phyloP scores from a whole-genome alignment of 2,329 filamentous ascomycete genomes.

The Fusarium veterinarium region DNA sequence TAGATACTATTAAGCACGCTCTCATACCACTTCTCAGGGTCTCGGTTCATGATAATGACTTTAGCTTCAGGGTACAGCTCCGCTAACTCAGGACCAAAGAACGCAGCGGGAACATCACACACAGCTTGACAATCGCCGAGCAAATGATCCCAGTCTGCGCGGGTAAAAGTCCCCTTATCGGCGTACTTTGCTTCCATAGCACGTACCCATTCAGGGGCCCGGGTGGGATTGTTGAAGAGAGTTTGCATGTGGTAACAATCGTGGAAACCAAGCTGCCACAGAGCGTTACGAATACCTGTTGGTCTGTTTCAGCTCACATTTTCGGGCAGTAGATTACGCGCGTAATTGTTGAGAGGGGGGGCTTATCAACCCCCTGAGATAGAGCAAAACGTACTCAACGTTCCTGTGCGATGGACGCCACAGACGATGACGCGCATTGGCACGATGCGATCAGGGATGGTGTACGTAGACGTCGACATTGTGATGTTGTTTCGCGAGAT shows the following conservation, averaged over 20 bases:
- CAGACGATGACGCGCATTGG: constrained; percentile 56
- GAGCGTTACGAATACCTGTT: constrained; percentile 49
- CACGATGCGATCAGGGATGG: constrained; percentile 46
- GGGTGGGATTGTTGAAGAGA: constrained; percentile 42
- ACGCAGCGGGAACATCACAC: constrained; percentile 67
- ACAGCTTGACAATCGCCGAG: constrained; percentile 62
- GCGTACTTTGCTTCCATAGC: constrained; percentile 50
- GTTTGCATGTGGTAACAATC: constrained; percentile 53
- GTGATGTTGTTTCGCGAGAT: constrained; percentile 23
- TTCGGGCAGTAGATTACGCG: neutral
- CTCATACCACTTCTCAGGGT: constrained; percentile 52
- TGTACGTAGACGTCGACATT: constrained; percentile 26
- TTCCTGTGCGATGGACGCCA: constrained; percentile 54
- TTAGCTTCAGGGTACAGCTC: constrained; percentile 51
- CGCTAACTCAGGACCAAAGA: constrained; percentile 56
- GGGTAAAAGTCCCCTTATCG: constrained; percentile 47
- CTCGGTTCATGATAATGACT: constrained; percentile 54
- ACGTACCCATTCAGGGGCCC: constrained; percentile 47
- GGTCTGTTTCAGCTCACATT: constrained; percentile 16
- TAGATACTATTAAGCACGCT: constrained; percentile 48
- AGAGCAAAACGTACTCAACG: constrained; percentile 49
- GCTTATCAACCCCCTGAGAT: neutral
- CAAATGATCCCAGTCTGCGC: constrained; percentile 58
- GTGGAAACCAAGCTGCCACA: constrained; percentile 51
- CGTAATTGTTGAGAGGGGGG: neutral